A percentile compares a stretch with the other conserved stretches of the same genome.
phyloP scores from a whole-genome alignment of 176 grass and related monocot genomes.

The Phyllostachys edulis region DNA sequence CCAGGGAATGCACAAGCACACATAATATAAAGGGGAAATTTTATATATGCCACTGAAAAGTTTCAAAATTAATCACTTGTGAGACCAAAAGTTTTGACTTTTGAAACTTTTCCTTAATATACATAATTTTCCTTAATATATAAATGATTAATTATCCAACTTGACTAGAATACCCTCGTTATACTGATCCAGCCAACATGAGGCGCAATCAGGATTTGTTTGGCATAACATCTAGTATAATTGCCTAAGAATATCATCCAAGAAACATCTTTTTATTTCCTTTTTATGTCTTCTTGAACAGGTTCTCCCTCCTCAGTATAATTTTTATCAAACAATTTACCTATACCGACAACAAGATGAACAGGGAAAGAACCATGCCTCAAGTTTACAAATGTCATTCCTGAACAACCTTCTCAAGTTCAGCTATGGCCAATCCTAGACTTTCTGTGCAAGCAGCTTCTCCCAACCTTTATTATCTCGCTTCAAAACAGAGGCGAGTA shows the following conservation, averaged over 20 bases:
- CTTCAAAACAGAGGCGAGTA: background rate
- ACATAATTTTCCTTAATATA: background rate
- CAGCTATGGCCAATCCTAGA: background rate
- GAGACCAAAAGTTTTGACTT: constrained; percentile 10
- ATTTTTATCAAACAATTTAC: background rate
- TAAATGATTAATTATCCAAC: background rate
- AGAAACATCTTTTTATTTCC: background rate
- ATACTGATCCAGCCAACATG: background rate
- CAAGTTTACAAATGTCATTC: background rate
- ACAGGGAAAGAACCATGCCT: background rate
- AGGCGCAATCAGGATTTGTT: background rate
- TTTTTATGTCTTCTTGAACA: background rate
- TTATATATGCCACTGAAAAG: background rate
- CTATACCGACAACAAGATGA: background rate
- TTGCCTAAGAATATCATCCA: background rate
- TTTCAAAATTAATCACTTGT: background rate
- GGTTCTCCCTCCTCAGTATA: background rate
- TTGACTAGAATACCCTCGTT: constrained; percentile 16
- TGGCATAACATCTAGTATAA: background rate
- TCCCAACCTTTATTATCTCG: constrained; percentile 12
- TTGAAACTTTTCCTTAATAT: constrained; percentile 7
- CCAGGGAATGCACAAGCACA: background rate
- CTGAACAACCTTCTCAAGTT: constrained; percentile 13
- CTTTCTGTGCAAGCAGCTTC: background rate
- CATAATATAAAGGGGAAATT: background rate